Evolutionary conservation across 148 eudicot genomes (phyloP).

Genomic region (Rhododendron ferrugineum): DNA sequence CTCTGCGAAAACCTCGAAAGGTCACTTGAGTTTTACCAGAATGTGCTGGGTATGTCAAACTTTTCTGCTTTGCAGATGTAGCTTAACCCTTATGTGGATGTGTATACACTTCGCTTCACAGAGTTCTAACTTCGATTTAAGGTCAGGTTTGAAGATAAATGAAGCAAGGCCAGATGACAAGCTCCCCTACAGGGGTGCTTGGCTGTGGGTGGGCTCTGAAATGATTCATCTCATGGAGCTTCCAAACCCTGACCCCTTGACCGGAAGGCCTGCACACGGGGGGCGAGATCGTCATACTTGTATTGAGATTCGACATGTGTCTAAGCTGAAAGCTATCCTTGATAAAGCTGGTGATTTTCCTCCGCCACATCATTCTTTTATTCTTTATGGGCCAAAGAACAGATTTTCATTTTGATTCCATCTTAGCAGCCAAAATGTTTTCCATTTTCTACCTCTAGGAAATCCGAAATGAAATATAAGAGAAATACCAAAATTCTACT

Average conservation of each 20-base stretch:
- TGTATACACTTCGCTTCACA: background rate
- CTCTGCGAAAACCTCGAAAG: constrained; percentile 93
- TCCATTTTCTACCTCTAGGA: background rate
- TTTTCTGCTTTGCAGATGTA: background rate
- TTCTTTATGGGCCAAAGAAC: background rate
- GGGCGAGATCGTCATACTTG: constrained; percentile 96
- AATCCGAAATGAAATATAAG: background rate
- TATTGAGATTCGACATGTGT: constrained; percentile 68
- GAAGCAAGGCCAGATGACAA: constrained; percentile 96
- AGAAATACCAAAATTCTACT: background rate
- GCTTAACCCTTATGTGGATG: background rate
- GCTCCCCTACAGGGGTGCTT: constrained; percentile 97
- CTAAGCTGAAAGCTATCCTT: constrained; percentile 76
- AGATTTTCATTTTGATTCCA: background rate
- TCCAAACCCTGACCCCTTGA: constrained; percentile 91
- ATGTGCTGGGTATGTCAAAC: constrained; percentile 54
- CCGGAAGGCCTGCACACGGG: constrained; percentile 92
- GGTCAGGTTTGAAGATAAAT: constrained; percentile 76
- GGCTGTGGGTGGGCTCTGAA: constrained; percentile 98
- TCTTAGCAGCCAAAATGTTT: background rate
- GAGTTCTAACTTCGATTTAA: background rate
- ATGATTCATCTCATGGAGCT: constrained; percentile 99
- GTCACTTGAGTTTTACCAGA: constrained; percentile 92
- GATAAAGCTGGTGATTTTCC: constrained; percentile 31
- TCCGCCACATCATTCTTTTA: background rate